phyloP scores from a whole-genome alignment of 768 basidiomycete genomes.

The Tylopilus sp. region DNA sequence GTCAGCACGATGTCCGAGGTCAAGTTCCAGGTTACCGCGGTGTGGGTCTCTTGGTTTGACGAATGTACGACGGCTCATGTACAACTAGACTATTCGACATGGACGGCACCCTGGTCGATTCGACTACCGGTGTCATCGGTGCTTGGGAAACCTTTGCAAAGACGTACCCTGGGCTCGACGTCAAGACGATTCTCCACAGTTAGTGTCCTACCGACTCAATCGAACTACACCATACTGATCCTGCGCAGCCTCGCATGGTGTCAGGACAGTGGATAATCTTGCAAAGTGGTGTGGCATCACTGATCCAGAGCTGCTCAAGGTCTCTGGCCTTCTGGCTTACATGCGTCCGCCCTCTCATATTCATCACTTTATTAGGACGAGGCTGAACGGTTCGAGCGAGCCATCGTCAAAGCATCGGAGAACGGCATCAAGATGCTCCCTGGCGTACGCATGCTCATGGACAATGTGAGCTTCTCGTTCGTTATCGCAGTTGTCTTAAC shows the following conservation, averaged over 20 bases:
- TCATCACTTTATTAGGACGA: constrained; percentile 45
- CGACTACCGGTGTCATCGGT: constrained; percentile 75
- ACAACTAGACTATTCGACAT: constrained; percentile 66
- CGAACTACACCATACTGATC: neutral
- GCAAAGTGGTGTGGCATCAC: constrained; percentile 64
- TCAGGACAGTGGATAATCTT: constrained; percentile 82
- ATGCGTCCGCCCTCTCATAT: constrained; percentile 1
- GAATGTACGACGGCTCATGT: neutral
- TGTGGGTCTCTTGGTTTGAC: constrained; percentile 27
- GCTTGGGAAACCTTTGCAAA: constrained; percentile 79
- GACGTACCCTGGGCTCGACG: constrained; percentile 64
- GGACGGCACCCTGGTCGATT: constrained; percentile 83
- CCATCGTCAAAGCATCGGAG: constrained; percentile 62
- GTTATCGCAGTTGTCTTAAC: neutral
- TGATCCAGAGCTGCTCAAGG: constrained; percentile 68
- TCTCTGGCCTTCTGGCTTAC: constrained; percentile 25
- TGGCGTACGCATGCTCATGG: constrained; percentile 60
- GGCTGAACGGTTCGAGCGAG: constrained; percentile 74
- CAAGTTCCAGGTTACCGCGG: constrained; percentile 38
- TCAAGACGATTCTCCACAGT: constrained; percentile 62
- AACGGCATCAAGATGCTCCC: constrained; percentile 69
- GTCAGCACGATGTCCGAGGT: constrained; percentile 28
- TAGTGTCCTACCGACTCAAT: constrained; percentile 23
- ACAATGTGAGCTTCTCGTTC: constrained; percentile 39
- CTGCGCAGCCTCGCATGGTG: constrained; percentile 67